These are phyloP conservation scores for Rugonectria rugulosa DNA, from an alignment of 2,329 filamentous ascomycete species.

Conservation along the genomic window DNA sequence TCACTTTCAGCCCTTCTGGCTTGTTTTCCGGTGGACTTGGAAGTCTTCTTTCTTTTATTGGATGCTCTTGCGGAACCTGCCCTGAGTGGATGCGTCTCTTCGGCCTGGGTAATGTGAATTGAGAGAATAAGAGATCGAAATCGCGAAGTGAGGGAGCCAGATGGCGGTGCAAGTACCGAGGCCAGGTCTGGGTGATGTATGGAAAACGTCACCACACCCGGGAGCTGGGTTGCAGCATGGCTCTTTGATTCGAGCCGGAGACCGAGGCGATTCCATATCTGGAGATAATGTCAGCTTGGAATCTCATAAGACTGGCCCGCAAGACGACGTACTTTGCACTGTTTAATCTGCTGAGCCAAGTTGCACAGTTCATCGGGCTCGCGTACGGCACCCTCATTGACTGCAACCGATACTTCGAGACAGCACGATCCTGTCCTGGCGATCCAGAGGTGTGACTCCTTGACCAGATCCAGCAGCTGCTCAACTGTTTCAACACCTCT, in stretches of 20 bases:
- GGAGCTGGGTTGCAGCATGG: slow-evolving; percentile 4
- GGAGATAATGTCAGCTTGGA: not conserved
- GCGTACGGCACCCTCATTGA: slow-evolving; percentile 27
- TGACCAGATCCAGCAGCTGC: slow-evolving; percentile 35
- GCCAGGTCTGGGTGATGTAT: slow-evolving; percentile 47
- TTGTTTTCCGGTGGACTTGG: not conserved
- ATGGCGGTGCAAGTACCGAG: slow-evolving; percentile 42
- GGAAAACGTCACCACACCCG: slow-evolving; percentile 41
- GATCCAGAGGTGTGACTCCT: slow-evolving; percentile 43
- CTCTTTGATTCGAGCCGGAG: slow-evolving; percentile 37
- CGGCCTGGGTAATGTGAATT: slow-evolving; percentile 31
- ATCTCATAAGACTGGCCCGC: too few relatives aligned
- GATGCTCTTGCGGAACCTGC: not conserved
- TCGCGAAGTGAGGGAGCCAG: slow-evolving; percentile 31
- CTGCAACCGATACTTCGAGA: slow-evolving; percentile 38
- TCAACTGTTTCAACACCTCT: slow-evolving; percentile 23
- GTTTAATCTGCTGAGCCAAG: slow-evolving; percentile 31
- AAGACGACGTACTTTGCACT: slow-evolving; percentile 37
- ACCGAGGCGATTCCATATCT: slow-evolving; percentile 45
- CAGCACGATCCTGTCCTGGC: slow-evolving; percentile 40
- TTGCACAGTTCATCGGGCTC: slow-evolving; percentile 18
- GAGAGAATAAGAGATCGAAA: slow-evolving; percentile 39
- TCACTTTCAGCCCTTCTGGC: not conserved
- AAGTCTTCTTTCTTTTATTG: slow-evolving; percentile 23
- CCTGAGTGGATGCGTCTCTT: not conserved